Base-by-base conservation (phyloP, 1,139 yeast genomes). In the Hansenula sp. region DNA sequence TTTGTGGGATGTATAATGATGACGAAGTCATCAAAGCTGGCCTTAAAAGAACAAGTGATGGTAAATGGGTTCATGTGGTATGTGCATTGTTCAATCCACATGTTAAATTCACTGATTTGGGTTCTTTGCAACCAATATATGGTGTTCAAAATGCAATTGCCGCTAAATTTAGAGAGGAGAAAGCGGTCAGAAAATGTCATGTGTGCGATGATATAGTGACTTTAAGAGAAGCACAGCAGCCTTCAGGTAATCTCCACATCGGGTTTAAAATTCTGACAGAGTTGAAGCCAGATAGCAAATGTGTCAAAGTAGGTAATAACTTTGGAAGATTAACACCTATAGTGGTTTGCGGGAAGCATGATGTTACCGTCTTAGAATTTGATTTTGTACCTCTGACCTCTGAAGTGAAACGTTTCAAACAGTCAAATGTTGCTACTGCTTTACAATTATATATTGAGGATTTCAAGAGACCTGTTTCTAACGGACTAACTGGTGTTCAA, bases 41-140 rank as follows among this genome's bases (percentile, higher is more conserved):
- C 36, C 63, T 90, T 54, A 87, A 86, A 55, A 75, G 89, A n/a
- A 81, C 95, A 0, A 56, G 61, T 15, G 79, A 75, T 30, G 86
- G 88, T 2, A 71, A 72, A 47, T 91, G 98, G 98, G 82, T 84
- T 33, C 98, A 91, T 66, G 68, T 85, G 7, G 52, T 79, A 5
- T 91, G 99, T 64, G 84, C 94, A 0, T 46, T 87, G 0, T 82
- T 82, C 61, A 69, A 63, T 13, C 63, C 70, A 0, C 66, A 62
- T 19, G 60, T 74, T 13, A 61, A 60, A 19, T 77, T 74, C 57
- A 77, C 72, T 0, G 65, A 71, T 47, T 47, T 70, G 0, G 48
- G 53, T 1, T 46, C 60, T 2, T 47, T 78, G 44, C 81, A 79
- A 46, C 83, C 83, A 0, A 63, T 76, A 3, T 41, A 53, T 17